A percentile compares a stretch with the other conserved stretches of the same genome.
phyloP scores from a whole-genome alignment of 2,329 filamentous ascomycete species.

The Cephalotrichum gorgonifer region DNA sequence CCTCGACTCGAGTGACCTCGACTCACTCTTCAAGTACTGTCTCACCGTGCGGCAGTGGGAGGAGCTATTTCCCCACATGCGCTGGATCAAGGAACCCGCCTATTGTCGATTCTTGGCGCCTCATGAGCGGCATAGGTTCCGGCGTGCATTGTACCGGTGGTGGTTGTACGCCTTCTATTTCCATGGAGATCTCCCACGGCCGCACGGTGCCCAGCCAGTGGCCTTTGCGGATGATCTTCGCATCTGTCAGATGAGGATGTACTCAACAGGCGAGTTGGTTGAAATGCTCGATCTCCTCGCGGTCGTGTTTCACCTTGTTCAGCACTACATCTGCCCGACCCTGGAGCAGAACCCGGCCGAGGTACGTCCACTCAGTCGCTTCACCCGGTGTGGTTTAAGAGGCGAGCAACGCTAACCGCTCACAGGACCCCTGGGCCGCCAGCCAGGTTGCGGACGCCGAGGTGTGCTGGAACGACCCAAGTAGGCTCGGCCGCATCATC shows the following conservation, averaged over 20 bases:
- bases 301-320: conserved; percentile 32
- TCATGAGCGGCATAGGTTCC: conserved; percentile 34
- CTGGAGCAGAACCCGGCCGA: conserved; percentile 24
- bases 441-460: background rate
- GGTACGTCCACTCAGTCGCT: conserved; percentile 15
- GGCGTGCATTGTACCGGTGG: conserved; percentile 41
- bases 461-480: conserved; percentile 21
- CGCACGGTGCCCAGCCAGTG: background rate
- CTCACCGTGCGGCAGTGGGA: conserved; percentile 27
- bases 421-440: background rate
- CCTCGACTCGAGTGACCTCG: conserved; percentile 21
- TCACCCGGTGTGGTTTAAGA: background rate
- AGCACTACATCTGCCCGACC: conserved; percentile 35
- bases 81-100: conserved; percentile 34
- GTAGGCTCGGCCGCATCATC: conserved; percentile 26
- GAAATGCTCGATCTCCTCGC: conserved; percentile 34
- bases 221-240: conserved; percentile 26
- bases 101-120: conserved; percentile 31
- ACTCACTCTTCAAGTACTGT: conserved; percentile 22
- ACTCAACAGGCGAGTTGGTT: conserved; percentile 31
- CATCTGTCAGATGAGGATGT: conserved; percentile 29
- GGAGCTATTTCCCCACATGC: conserved; percentile 28
- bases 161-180: conserved; percentile 44
- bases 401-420: background rate
- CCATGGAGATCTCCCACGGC: conserved; percentile 27